Base-by-base conservation (phyloP, 2,329 filamentous ascomycete species). In the Plenodomus lindquistii region DNA sequence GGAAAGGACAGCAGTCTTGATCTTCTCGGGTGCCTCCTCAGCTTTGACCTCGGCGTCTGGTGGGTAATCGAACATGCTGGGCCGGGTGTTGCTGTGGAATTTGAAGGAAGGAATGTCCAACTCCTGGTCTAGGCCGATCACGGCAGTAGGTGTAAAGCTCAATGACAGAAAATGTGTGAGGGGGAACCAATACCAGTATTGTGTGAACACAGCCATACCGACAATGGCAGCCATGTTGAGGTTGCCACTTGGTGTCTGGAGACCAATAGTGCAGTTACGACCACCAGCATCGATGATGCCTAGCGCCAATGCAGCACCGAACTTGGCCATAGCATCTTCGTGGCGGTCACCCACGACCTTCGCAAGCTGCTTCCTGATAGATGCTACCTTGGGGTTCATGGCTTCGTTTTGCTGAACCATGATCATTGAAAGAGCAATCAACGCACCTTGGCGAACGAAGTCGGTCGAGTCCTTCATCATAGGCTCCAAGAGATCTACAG, bases 151-250 rank as follows among this genome's bases (percentile, higher is more conserved):
- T n/a, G 90, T 91, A 76, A 99, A 97, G 66, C 91, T 92, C 53
- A 99, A 81, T 0, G 93, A 95, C 48, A 99, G 74, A 84, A 99
- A 99, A 75, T 99, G 94, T 22, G 94, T 96, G 65, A 97, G 88
- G 51, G 94, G 94, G 84, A 99, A 99, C 94, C 94, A 99, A 79
- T 99, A 99, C 94, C 94, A 99, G 79, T 99, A 99, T 73, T 99
- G 94, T 8, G 92, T 96, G 76, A 99, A 99, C 44, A 99, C 89
- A 21, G 91, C 93, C 86, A 96, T 96, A 60, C 94, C 95, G 16
- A 99, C 92, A 59, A 99, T 96, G 53, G 91, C 95, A 16, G 92
- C 86, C 92, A 99, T 97, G 80, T 99, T 97, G 59, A 99, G 85
- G 71, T 97, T 99, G 57, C 95, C 95, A 0, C 93, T 97, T 75